phyloP scores from a whole-genome alignment of 1,139 yeast species.

The Pichia inconspicua region DNA sequence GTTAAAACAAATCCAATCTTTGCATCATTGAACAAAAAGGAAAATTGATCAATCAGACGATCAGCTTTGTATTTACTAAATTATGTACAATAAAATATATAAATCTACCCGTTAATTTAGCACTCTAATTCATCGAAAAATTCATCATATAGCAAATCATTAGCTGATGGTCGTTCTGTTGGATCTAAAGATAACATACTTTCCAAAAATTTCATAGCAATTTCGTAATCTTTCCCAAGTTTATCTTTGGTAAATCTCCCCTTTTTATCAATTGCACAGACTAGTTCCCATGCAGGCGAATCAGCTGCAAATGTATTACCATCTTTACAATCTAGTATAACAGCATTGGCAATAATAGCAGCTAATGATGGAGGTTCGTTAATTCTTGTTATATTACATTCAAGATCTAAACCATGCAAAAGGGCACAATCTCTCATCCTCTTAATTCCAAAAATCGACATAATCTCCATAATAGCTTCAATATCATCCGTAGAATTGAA shows the following conservation, averaged over 20 bases:
- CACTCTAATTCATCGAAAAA: constrained; percentile 34
- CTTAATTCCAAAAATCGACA: constrained; percentile 75
- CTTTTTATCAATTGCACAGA: constrained; percentile 24
- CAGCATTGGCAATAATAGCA: constrained; percentile 33
- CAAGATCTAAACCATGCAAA: constrained; percentile 84
- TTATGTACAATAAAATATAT: not conserved
- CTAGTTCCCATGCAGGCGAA: constrained; percentile 30
- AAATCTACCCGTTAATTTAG: not conserved
- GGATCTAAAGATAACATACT: constrained; percentile 54
- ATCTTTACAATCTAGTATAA: constrained; percentile 26
- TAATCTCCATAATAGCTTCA: constrained; percentile 81
- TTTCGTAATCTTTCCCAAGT: constrained; percentile 27
- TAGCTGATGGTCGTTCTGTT: constrained; percentile 46
- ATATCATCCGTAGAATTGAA: constrained; percentile 87
- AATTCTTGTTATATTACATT: constrained; percentile 47
- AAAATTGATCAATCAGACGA: constrained; percentile 1
- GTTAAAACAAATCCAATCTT: not conserved
- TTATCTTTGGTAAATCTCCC: constrained; percentile 20
- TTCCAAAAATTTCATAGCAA: constrained; percentile 46
- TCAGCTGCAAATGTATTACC: constrained; percentile 30
- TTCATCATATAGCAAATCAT: constrained; percentile 45
- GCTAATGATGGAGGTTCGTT: constrained; percentile 29
- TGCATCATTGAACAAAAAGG: constrained; percentile 6
- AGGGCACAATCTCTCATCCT: constrained; percentile 69
- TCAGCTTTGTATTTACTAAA: not conserved